Evolutionary conservation across 208 protist genomes (phyloP).

Genomic region (Porcisia hertigi): DNA sequence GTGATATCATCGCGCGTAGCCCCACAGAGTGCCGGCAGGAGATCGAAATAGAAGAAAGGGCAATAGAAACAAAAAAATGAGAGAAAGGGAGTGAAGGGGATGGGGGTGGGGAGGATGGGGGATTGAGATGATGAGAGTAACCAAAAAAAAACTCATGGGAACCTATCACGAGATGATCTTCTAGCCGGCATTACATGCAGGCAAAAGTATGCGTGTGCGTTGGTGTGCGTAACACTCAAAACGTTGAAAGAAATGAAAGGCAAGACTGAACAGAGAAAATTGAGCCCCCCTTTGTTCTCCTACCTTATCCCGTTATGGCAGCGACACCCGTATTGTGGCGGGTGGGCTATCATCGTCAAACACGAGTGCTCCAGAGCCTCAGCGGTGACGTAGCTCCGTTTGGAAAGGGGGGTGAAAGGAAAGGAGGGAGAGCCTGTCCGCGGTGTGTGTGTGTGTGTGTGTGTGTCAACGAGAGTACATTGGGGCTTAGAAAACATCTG

Average conservation of each 20-base stretch:
- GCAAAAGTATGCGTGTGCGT: not conserved
- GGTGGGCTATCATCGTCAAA: not conserved
- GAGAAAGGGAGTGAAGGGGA: not conserved
- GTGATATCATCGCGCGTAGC: not conserved
- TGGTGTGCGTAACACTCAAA: not conserved
- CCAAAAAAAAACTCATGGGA: no score
- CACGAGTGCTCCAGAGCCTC: not conserved
- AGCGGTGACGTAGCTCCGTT: not conserved
- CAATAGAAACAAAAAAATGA: not conserved
- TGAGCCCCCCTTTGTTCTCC: not conserved
- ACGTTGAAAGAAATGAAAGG: not conserved
- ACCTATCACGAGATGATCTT: no score
- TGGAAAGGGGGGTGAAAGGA: not conserved
- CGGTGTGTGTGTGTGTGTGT: no score
- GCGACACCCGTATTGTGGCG: not conserved
- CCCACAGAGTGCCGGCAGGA: not conserved
- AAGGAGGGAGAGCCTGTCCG: not conserved
- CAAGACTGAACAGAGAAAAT: not conserved
- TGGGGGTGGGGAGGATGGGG: not conserved
- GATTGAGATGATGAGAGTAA: not conserved
- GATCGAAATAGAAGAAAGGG: not conserved
- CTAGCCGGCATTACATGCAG: not conserved
- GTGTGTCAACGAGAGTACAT: not conserved
- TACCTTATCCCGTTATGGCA: not conserved
- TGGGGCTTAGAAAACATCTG: not conserved